phyloP scores from a whole-genome alignment of 83 land plant species.

The Thuja plicata region DNA sequence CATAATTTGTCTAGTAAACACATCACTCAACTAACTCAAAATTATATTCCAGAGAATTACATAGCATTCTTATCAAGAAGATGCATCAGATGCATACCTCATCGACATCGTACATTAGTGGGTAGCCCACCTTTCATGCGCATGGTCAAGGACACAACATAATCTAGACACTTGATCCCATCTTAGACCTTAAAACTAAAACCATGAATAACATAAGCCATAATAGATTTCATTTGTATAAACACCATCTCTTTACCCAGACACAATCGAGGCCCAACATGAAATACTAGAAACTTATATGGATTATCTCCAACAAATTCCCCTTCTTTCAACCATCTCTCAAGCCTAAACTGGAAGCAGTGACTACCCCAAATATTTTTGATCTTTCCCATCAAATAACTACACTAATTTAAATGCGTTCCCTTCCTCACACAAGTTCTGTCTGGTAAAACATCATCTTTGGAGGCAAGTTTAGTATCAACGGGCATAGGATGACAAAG shows the following conservation, averaged over 20 bases:
- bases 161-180: neutral
- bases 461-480: neutral
- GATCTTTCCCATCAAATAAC: conserved; percentile 10
- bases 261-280: conserved; percentile 7
- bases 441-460: too few relatives aligned
- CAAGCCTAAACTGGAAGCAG: neutral
- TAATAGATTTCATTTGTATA: conserved; percentile 10
- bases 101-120: too few relatives aligned
- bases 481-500: neutral
- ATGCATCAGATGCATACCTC: too few relatives aligned
- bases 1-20: too few relatives aligned
- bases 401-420: neutral
- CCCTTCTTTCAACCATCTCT: conserved; percentile 13
- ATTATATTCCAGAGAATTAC: too few relatives aligned
- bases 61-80: too few relatives aligned
- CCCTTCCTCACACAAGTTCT: neutral
- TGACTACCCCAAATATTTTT: conserved; percentile 10
- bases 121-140: conserved; percentile 3
- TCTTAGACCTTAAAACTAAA: neutral
- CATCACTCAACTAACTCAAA: too few relatives aligned
- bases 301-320: conserved; percentile 4
- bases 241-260: conserved; percentile 10
- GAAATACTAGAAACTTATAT: neutral
- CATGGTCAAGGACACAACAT: neutral
- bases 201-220: neutral